phyloP scores from a whole-genome alignment of 345 rosid genomes.

The Trapa incisa region DNA sequence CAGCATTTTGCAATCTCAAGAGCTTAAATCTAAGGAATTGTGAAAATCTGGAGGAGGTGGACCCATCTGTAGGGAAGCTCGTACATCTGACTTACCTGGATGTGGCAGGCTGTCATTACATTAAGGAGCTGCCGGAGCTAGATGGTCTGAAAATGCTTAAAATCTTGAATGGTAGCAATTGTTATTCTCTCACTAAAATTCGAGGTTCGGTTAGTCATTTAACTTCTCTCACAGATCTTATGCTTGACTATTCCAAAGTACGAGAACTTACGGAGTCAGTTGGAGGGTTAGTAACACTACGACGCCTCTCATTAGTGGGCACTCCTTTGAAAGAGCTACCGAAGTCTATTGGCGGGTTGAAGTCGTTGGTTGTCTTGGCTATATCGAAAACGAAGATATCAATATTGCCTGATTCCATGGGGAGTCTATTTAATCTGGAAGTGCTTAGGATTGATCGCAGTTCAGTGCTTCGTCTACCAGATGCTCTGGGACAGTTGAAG shows the following conservation, averaged over 20 bases:
- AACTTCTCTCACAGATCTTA: neutral
- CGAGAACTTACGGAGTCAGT: neutral
- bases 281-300: neutral
- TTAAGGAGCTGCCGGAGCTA: neutral
- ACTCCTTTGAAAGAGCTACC: neutral
- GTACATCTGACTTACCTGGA: neutral
- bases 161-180: neutral
- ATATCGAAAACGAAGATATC: neutral
- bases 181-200: neutral
- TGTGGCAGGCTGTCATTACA: neutral
- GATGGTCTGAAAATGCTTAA: neutral
- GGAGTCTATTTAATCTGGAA: neutral
- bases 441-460: neutral
- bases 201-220: neutral
- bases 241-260: neutral
- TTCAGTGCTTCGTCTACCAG: neutral
- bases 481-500: neutral
- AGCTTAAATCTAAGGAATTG: neutral
- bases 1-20: neutral
- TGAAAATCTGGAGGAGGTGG: neutral
- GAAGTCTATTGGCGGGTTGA: neutral
- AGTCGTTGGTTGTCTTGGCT: neutral
- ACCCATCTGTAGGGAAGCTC: constrained; percentile 5
- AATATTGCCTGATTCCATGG: neutral
- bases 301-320: neutral